Evolutionary conservation across 1,139 yeast genomes (phyloP).

Genomic region (Sugiyamaella paludigena): DNA sequence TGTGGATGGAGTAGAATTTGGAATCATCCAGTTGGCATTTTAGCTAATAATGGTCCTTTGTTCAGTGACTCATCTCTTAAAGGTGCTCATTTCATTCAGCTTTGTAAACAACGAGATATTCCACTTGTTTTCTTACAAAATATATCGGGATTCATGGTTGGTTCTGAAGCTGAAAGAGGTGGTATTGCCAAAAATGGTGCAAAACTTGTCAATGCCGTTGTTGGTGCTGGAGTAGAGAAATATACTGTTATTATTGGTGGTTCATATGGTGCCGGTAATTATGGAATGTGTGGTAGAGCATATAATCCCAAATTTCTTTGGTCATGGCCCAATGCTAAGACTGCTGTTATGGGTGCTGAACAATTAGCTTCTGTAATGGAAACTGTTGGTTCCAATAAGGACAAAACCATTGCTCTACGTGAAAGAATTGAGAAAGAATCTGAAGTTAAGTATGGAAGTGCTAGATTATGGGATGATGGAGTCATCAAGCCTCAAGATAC

Average conservation of each 20-base stretch:
- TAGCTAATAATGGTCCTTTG: slow-evolving; percentile 39
- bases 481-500: slow-evolving; percentile 38
- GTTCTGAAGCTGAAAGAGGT: slow-evolving; percentile 39
- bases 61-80: slow-evolving; percentile 38
- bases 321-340: slow-evolving; percentile 40
- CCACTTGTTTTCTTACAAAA: slow-evolving; percentile 38
- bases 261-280: slow-evolving; percentile 40
- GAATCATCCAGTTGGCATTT: slow-evolving; percentile 38
- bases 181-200: slow-evolving; percentile 41
- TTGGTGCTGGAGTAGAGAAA: slow-evolving; percentile 37
- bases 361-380: slow-evolving; percentile 39
- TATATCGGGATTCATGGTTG: slow-evolving; percentile 40
- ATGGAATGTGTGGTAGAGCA: slow-evolving; percentile 41
- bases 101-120: slow-evolving; percentile 38
- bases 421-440: slow-evolving; percentile 35
- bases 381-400: slow-evolving; percentile 30
- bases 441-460: slow-evolving; percentile 35
- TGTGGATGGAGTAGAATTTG: slow-evolving; percentile 36
- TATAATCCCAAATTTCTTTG: slow-evolving; percentile 38
- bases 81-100: slow-evolving; percentile 39
- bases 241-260: slow-evolving; percentile 39
- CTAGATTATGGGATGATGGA: slow-evolving; percentile 40
- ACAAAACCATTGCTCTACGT: slow-evolving; percentile 28
- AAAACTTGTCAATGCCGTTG: slow-evolving; percentile 39
- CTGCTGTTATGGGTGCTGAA: slow-evolving; percentile 41